Base-by-base conservation (phyloP, 2,329 filamentous ascomycete species). In the Myrmaecium sp. region DNA sequence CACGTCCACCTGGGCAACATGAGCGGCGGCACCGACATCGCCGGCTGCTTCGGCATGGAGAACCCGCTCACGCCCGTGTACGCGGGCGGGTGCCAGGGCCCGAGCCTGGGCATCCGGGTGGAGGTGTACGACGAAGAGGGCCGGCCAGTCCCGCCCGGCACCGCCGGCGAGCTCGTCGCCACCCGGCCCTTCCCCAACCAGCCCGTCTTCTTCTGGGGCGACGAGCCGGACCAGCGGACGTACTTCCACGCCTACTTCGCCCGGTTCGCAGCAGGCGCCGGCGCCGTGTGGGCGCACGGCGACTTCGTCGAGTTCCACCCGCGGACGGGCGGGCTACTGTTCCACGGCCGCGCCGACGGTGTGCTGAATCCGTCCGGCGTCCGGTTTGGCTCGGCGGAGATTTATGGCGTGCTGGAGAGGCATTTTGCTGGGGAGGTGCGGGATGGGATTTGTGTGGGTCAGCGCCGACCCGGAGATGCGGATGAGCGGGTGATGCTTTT, bases 371-470 rank as follows among this genome's bases (percentile, higher is more conserved):
- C 80, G 0, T 72, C 66, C 5, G 80, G 80, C 0, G 71, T 89
- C 7, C 63, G 80, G 0, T 91, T 89, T 40, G 81, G 80, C 0
- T 77, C 70, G 4, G 72, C 77, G 1, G 81, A 89, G 47, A 76
- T 89, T 17, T 91, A 89, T 47, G 65, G 64, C 8, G 74, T 84
- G 1, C 49, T 84, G 4, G 75, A 81, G 49, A 54, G 60, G 14
- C 56, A 64, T 29, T 84, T 86, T 34, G 55, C 66, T 0, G 58
- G 64, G 10, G 55, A 62, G 26, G 54, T 89, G 3, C 59, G 60
- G 4, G 81, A 89, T 42, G 73, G 71, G n/a, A 60, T 89, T 15
- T 86, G 79, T 30, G 78, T 89, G 0, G 81, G 81, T 0, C 79
- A 86, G 51, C 57, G 79, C 12, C 53, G 81, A 15, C 69, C 69